A percentile compares a stretch with the other conserved stretches of the same genome.
phyloP scores from a whole-genome alignment of 257 asterid genomes.

The Nicotiana tomentosiformis region DNA sequence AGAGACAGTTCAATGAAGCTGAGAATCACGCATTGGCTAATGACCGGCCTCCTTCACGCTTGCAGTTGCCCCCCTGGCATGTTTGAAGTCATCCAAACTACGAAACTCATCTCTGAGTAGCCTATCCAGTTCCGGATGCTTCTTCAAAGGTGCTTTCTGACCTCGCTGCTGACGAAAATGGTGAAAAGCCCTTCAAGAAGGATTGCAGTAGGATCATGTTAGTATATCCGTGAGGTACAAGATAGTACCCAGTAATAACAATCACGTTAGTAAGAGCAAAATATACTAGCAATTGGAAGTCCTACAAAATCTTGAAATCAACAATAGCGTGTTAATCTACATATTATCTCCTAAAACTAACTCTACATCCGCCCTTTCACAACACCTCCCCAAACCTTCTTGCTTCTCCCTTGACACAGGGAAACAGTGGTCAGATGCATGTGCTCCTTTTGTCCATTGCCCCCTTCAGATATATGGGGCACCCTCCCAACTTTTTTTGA shows the following conservation, averaged over 20 bases:
- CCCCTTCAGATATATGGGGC: background rate
- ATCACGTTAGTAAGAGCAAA: background rate
- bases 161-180: conserved; percentile 47
- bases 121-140: conserved; percentile 66
- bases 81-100: conserved; percentile 61
- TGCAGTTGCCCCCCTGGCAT: conserved; percentile 36
- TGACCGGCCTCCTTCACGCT: conserved; percentile 24
- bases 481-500: background rate
- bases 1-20: conserved; percentile 9
- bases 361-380: background rate
- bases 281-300: background rate
- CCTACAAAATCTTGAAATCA: background rate
- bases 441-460: background rate
- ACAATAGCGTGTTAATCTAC: background rate
- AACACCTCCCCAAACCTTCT: background rate
- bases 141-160: conserved; percentile 35
- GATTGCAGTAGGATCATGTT: background rate
- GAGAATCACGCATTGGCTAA: background rate
- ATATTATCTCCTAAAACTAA: background rate
- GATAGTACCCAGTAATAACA: background rate
- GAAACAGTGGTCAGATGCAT: background rate
- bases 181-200: conserved; percentile 73
- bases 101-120: conserved; percentile 59
- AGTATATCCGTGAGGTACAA: background rate
- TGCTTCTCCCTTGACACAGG: background rate